Base-by-base conservation (phyloP, 495 filamentous ascomycete genomes). In the Hyaloscypha hepaticicola region DNA sequence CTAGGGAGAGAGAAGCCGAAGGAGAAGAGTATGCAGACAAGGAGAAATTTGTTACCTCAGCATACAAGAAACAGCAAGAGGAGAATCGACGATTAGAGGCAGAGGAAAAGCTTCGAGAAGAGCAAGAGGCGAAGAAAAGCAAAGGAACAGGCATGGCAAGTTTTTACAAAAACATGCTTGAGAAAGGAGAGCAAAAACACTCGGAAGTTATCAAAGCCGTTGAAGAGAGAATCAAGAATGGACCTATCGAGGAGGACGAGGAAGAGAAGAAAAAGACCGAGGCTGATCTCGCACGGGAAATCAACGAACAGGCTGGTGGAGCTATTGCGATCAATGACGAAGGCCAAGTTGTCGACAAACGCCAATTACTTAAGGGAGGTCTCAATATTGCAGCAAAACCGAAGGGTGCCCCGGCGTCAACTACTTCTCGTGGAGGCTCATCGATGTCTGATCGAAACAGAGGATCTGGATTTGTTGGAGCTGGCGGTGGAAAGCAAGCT, bases 21-120 rank as follows among this genome's bases (percentile, higher is more conserved):
- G 95, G 95, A 11, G 96, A 97, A 16, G 92, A 93, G 75, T 97
- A 91, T 72, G 89, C 85, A 0, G 96, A 95, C 66, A 99, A 97
- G 76, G 96, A 98, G 76, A 93, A 89, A 72, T 99, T 99, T 69
- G 95, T 98, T 31, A 99, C 95, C 0, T 85, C 86, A n/a, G 94
- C 95, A 51, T 99, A 99, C 70, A 95, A 93, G 79, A 84, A 85
- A 71, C 95, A 97, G 73, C 95, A 97, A 73, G 92, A 87, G 71
- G 95, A 96, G 74, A 80, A 93, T 70, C 75, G 83, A 68, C 82
- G 83, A 69, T 69, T 92, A 8, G 92, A 97, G 70, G 90, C 88
- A 70, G 93, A 96, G 74, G 96, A 98, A 76, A 82, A 81, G 59
- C 69, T 72, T 50, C 76, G 83, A 49, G 91, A 96, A 74, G 86